Conservation (phyloP, 129 eudicot genomes). For the Saussurea involucrata region DNA sequence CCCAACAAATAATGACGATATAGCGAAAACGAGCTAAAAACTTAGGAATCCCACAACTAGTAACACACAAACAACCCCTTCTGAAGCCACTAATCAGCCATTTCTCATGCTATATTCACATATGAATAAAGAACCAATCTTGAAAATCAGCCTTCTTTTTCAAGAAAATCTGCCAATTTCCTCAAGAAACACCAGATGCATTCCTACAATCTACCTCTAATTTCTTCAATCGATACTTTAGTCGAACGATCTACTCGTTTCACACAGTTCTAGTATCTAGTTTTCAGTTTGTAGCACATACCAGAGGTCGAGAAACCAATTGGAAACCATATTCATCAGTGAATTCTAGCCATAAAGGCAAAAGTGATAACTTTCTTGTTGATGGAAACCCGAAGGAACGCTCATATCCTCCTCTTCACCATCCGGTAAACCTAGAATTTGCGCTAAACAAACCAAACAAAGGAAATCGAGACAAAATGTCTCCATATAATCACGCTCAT, state of each 20-base stretch:
- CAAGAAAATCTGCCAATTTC: constrained; percentile 2
- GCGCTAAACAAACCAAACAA: constrained; percentile 48
- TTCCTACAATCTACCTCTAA: neutral
- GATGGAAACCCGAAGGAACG: constrained; percentile 17
- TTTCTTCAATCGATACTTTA: constrained; percentile 4
- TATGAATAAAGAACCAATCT: neutral
- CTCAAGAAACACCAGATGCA: constrained; percentile 5
- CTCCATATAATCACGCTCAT: constrained; percentile 47
- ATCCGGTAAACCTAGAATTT: constrained; percentile 31
- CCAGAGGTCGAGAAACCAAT: constrained; percentile 1
- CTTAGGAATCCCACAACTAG: neutral
- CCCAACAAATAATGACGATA: neutral
- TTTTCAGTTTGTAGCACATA: constrained; percentile 4
- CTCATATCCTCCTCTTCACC: constrained; percentile 17
- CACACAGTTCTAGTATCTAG: neutral
- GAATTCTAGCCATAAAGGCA: constrained; percentile 39
- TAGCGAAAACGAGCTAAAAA: neutral
- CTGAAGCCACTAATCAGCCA: neutral
- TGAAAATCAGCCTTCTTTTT: constrained; percentile 14
- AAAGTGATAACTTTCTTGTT: constrained; percentile 42
- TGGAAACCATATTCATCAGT: constrained; percentile 5
- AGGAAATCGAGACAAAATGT: constrained; percentile 33
- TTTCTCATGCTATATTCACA: neutral
- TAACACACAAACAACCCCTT: neutral
- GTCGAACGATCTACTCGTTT: neutral